Base-by-base conservation (phyloP, 768 basidiomycete species). In the Pleurotus salmoneostramineus region DNA sequence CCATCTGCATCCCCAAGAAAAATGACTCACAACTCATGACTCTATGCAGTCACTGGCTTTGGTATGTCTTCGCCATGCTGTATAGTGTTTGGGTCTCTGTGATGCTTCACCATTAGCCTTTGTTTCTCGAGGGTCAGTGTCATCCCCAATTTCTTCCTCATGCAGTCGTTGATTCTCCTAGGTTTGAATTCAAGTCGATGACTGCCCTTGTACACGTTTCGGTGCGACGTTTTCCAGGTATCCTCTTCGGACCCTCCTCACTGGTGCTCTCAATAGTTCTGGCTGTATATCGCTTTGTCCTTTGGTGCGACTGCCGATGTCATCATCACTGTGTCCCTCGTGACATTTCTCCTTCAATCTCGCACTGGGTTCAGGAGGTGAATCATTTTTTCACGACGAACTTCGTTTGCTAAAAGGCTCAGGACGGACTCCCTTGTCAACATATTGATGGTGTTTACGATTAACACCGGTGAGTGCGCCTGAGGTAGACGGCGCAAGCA, bases 261-360 rank as follows among this genome's bases (percentile, higher is more conserved):
- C 40, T n/a, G 6, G 17, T 3, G 35, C 14, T 32, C 8, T 43
- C n/a, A 34, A 5, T 17, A 71, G 72, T 69, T 65, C 54, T 61
- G 71, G 14, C 56, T 75, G 56, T 73, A 74, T 48, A 61, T 59
- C 6, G 65, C 69, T 7, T 60, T 74, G 3, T 68, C 64, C 34
- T 65, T 66, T 50, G 77, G 76, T 0, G 78, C 79, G 0, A 62
- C 77, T 7, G 76, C 79, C 1, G 80, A 82, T 56, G 64, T 78
- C 32, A 50, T 72, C 14, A 78, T 80, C 49, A 75, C 79, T 5
- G 65, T 51, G 4, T 69, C 75, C 2, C 64, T 82, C 0, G 79
- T 77, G 49, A 61, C 76, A 14, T 65, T 77, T 15, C 63, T 82
- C 6, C 66, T 73, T 47, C 74, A 71, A 33, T 77, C 66, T 44